A percentile compares a stretch with the other conserved stretches of the same genome.
These are phyloP conservation scores for Elsinoe batatas DNA, from an alignment of 2,329 filamentous ascomycete genomes.

Conservation along the genomic window DNA sequence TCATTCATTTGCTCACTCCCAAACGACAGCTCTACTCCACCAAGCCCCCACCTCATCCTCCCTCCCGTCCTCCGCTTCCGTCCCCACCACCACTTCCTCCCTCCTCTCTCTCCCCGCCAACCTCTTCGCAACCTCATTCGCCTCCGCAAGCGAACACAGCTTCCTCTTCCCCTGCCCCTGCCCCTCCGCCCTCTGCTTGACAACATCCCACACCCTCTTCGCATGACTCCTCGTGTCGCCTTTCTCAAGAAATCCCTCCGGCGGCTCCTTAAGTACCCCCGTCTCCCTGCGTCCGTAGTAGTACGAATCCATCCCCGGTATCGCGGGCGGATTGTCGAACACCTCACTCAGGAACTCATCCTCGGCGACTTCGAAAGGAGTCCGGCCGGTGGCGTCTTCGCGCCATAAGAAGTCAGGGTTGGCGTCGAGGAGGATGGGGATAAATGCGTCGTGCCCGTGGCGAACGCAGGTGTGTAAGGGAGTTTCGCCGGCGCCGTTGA, in stretches of 20 bases:
- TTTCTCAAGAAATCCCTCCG: background rate
- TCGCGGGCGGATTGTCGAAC: constrained; percentile 21
- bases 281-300: background rate
- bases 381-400: constrained; percentile 68
- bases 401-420: constrained; percentile 53
- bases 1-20: no score
- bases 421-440: constrained; percentile 46
- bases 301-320: constrained; percentile 20
- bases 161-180: constrained; percentile 35
- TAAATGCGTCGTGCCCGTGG: constrained; percentile 33
- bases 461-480: constrained; percentile 50
- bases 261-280: background rate
- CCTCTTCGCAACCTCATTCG: constrained; percentile 48
- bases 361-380: constrained; percentile 57
- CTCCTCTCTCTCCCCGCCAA: background rate
- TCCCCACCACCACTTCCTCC: background rate
- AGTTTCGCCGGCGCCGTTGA: constrained; percentile 57
- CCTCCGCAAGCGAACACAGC: constrained; percentile 48
- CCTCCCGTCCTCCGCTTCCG: background rate
- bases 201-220: constrained; percentile 26
- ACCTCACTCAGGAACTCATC: constrained; percentile 40
- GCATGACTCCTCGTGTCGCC: background rate
- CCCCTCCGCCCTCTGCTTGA: background rate
- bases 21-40: background rate
- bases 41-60: background rate